These are phyloP conservation scores for Ceratobasidium sp. DNA, from an alignment of 1,284 basidiomycete genomes.

Conservation along the genomic window DNA sequence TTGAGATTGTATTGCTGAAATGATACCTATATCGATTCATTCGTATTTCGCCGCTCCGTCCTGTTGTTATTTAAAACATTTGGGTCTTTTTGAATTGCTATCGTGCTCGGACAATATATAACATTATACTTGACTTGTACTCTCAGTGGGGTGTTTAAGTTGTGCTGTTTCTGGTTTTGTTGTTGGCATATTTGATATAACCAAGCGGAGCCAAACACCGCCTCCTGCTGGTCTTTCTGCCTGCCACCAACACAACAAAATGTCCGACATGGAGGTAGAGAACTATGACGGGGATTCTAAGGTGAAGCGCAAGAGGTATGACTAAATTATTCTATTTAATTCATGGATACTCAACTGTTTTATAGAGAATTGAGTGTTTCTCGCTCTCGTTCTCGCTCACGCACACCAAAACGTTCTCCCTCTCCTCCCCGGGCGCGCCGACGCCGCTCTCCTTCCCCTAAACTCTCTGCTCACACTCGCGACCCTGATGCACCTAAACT, in stretches of 20 bases:
- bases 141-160: no score
- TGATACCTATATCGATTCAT: background rate
- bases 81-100: no score
- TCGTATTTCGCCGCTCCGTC: background rate
- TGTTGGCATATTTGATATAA: no score
- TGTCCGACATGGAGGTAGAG: conserved; percentile 43
- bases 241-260: conserved; percentile 42
- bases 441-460: conserved; percentile 54
- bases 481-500: conserved; percentile 69
- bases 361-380: conserved; percentile 29
- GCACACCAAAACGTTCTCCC: conserved; percentile 57
- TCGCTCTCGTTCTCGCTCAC: conserved; percentile 40
- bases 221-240: conserved; percentile 18
- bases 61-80: no score
- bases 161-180: no score
- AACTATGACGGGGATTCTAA: conserved; percentile 38
- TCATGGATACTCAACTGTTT: conserved; percentile 1
- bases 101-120: no score
- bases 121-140: no score
- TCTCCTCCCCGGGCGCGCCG: conserved; percentile 68
- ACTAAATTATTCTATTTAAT: background rate
- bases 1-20: background rate
- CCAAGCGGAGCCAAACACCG: conserved; percentile 27
- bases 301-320: conserved; percentile 39
- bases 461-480: conserved; percentile 20